Base-by-base conservation (phyloP, 192 early-diverging fungal genomes). In the Endogone sp. region DNA sequence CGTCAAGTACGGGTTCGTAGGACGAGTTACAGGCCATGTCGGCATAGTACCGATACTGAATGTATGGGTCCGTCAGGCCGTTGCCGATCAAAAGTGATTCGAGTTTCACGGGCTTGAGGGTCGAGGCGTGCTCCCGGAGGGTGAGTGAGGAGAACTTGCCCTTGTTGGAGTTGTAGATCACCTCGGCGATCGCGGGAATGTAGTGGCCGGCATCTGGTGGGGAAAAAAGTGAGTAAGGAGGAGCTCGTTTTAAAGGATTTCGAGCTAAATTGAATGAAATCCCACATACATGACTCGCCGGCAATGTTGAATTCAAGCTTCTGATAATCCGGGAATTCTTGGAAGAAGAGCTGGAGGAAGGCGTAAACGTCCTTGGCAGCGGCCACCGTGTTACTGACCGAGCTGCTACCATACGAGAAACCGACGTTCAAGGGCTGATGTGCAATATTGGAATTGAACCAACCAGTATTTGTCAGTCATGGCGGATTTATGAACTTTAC, bases 361-460 rank as follows among this genome's bases (percentile, higher is more conserved):
- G 90, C 93, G 75, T 96, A 94, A 16, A 97, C 94, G 77, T 98
- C 95, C 62, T 89, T 86, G 68, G 94, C 95, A 2, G 96, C 95
- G 57, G 89, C 88, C 25, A 88, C 76, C 31, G 91, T 91, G 76
- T 91, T 90, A 66, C 84, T 83, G 56, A 91, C 93, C 37, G 87
- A 81, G 61, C 81, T 62, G 62, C 66, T 84, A 62, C 93, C 90
- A 77, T 98, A 94, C 58, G 91, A 93, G 82, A 91, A 99, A 4
- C 97, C 97, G 65, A 95, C 94, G 68, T 96, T 95, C 58, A 93
- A 83, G 13, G 94, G 95, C 83, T 89, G 16, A 49, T 49, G 16
- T 49, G 37, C 6, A 49, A 1, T 49, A n/a, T n/a, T n/a, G n/a
- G n/a, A n/a, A n/a, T n/a, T n/a, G n/a, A n/a, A n/a, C n/a, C n/a